Base-by-base conservation (phyloP, 73 alveolate genomes). In the Halteria grandinella region DNA sequence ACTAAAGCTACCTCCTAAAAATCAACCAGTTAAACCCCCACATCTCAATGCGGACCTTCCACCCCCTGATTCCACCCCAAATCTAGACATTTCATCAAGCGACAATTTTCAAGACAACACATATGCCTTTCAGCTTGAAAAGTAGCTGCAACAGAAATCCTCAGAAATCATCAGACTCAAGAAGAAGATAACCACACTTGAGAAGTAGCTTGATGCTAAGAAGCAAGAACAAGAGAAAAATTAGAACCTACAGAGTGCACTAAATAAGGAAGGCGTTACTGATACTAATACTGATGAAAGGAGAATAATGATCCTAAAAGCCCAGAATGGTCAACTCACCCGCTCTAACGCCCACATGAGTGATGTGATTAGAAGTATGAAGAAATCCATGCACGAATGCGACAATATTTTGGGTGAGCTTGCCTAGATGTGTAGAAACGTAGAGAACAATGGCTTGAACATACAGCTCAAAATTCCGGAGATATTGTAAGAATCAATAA, bases 121-220 rank as follows among this genome's bases (percentile, higher is more conserved):
- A n/a, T n/a, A n/a, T n/a, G n/a, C n/a, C n/a, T n/a, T n/a, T n/a
- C 47, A 41, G 47, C 14, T 66, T 21, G 63, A 66, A 5, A 39
- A 66, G 28, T 66, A 66, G 24, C 17, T 66, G 29, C 29, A 66
- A 31, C 39, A 45, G 6, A 66, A 66, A 45, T 45, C 28, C n/a
- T 45, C 80, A n/a, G 80, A 66, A 32, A 66, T 45, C 39, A 66
- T 66, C 1, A 66, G 47, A 27, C 32, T 66, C 23, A 66, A 66
- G 21, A 66, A 66, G 69, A 66, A 66, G 47, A 66, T 44, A 23
- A 29, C 63, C 7, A 28, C 3, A 25, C 36, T 66, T 2, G 80
- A 66, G 21, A 66, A 66, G 47, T 45, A 66, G 66, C 10, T 66
- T 44, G 80, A 44, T 5, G 1, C 50, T 24, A n/a, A 45, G 4